Conservation (phyloP, 768 basidiomycete species). For the Suillus sp. region DNA sequence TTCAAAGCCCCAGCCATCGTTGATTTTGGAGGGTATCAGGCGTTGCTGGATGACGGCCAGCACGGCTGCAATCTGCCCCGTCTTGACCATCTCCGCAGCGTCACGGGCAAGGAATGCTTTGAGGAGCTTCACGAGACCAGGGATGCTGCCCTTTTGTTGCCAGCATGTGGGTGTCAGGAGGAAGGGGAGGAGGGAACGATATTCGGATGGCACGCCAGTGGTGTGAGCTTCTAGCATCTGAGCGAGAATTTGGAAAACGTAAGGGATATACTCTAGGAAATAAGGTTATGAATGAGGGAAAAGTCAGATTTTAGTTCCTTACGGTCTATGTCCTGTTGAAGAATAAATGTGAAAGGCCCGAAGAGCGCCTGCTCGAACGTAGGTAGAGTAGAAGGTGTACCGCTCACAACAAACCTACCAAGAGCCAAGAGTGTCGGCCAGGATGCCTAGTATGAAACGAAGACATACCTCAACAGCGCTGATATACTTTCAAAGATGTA, state of each 20-base stretch:
- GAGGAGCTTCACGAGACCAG: conserved; percentile 86
- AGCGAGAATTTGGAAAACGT: conserved; percentile 94
- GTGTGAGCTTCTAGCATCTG: conserved; percentile 90
- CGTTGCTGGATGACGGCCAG: conserved; percentile 90
- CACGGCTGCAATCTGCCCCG: conserved; percentile 74
- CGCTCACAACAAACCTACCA: conserved; percentile 76
- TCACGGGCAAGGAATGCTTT: conserved; percentile 82
- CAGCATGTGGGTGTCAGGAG: conserved; percentile 85
- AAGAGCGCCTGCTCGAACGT: conserved; percentile 84
- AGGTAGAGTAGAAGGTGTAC: conserved; percentile 63
- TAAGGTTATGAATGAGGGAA: conserved; percentile 2
- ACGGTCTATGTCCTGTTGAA: conserved; percentile 95
- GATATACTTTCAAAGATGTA: conserved; percentile 96
- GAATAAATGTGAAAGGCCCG: conserved; percentile 81
- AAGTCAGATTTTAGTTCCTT: conserved; percentile 25
- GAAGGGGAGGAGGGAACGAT: conserved; percentile 77
- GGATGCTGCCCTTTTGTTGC: conserved; percentile 94
- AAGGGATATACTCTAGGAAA: conserved; percentile 87
- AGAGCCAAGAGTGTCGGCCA: conserved; percentile 9
- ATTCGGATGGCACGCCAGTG: conserved; percentile 67
- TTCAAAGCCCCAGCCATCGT: conserved; percentile 92
- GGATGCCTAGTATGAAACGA: conserved; percentile 1
- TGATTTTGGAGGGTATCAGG: conserved; percentile 81
- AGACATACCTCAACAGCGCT: conserved; percentile 77
- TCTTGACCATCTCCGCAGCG: conserved; percentile 60